Evolutionary conservation across 1,139 yeast genomes (phyloP), one percentile per base, ranked within the genome.

Genomic region (Arxiozyma telluris): DNA sequence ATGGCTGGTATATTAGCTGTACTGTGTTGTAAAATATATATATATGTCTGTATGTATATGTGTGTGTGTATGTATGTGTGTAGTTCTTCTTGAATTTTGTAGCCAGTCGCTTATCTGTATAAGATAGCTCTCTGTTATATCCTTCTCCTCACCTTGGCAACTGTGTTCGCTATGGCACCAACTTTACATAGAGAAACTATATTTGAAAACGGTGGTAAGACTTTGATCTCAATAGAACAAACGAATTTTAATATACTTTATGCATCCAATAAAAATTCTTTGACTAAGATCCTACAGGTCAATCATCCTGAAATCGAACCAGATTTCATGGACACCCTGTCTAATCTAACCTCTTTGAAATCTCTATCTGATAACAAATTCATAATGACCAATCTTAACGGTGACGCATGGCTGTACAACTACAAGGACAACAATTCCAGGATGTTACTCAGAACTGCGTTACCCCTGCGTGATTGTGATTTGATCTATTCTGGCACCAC

Each of bases 401-500:
- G 71, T 23, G 67, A 67, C 53, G 64, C 63, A 5, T 55, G 55
- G 45, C 50, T 53, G 39, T 64, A 62, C 21, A 23, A 48, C 59
- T 3, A 54, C 53, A 38, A 41, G 18, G 18, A 21, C 22, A 57
- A 50, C 50, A 1, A 59, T 52, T 41, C 59, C 57, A 42, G 57
- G 41, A 53, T 66, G 39, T 46, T 67, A 49, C 58, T 60, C 12
- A 59, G 70, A 44, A 61, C 62, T 23, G 77, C 86, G 22, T 72
- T 87, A 46, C 87, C 96, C 0, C 67, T 90, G 44, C 76, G 94
- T 58, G 87, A 82, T 57, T 75, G 83, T 5, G 72, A 72, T 20
- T 82, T 86, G 66, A 81, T 87, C 48, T 87, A 85, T 57, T 86
- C 82, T 57, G 96, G 91, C 0, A 76, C 79, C 51, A 77, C 86